Evolutionary conservation across 345 rosid species (phyloP), one percentile per base, ranked within the genome.

Genomic region (Syzygium oleosum): DNA sequence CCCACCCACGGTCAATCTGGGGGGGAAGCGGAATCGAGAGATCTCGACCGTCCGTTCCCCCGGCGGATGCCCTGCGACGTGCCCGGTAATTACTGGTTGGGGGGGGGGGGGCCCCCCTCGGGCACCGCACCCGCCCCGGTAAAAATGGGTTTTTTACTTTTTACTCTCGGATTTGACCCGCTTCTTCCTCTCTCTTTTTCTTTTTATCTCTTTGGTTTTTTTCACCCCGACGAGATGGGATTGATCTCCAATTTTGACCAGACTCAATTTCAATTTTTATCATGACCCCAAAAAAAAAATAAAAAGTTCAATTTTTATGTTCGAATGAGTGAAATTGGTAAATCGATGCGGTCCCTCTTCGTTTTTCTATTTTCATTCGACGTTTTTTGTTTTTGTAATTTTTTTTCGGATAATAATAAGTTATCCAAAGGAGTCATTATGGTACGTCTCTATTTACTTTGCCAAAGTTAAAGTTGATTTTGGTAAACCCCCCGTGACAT

Each of bases 31-130:
- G 16, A 41, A 41, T 41, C 65, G 79, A 8, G 25, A 12, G 41
- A 90, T 90, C 92, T 16, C 16, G 22, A 41, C 91, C 92, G 91
- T 85, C 88, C 87, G 52, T 78, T 89, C 88, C 43, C 27, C 13
- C 58, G 0, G 85, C 41, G 61, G 58, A 34, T 5, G 63, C 63
- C 63, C 29, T 9, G 29, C 63, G 63, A 58, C 14, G 63, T 73
- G 80, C 7, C 6, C 3, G 49, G 80, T 14, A 73, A 11, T 23
- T 17, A 43, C 46, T 43, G 46, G 46, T 6, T 4, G 43, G 43
- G 43, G 43, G 43, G 43, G 6, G 1, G 43, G 43, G 29, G 25
- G 43, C 41, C 41, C 13, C 22, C 22, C 85, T 52, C 19, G 58
- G 85, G 25, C 85, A 55, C n/a, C 25, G 54, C 58, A 2, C 22